Evolutionary conservation across 306 rosid species (phyloP), one percentile per base, ranked within the genome.

Genomic region (Inga oerstediana): DNA sequence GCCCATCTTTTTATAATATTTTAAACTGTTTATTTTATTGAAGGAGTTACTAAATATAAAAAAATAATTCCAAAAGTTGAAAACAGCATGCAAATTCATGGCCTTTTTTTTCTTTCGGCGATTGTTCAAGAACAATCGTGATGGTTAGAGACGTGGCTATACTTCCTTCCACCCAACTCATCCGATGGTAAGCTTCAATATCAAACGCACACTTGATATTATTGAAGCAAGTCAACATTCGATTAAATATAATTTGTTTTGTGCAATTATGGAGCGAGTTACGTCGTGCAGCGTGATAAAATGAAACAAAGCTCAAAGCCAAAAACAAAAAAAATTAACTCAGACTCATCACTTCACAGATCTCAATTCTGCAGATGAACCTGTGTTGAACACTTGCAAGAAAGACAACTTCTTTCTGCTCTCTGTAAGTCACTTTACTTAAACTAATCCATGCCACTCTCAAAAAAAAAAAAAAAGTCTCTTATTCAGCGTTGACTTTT

Each of bases 371-470:
- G 65, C 35, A 45, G 35, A 72, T 20, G 84, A 56, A 75, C 15
- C 75, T 58, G 69, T 35, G 14, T 22, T 6, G 43, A 52, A 52
- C 45, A 9, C 49, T 35, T 76, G 75, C 24, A 64, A 62, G 77
- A 75, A 62, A 7, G 34, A 24, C 76, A 70, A 19, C 79, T 4
- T 81, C 62, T 43, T 78, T 64, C 82, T 35, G 19, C 11, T 79
- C 24, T 84, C 59, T 41, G 80, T 84, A 73, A 84, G 87, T 78
- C 30, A 10, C 43, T 62, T 76, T 46, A 49, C 22, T 41, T 41
- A 16, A 41, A 41, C 3, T 10, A 22, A 10, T 41, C 24, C 32
- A 67, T 79, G 85, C 39, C 76, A 37, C 41, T 30, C 14, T 81
- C 17, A 22, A 39, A 37, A 39, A 3, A 12, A 27, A n/a, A 27